These are phyloP conservation scores for Pythium guiyangense DNA, from an alignment of 352 stramenopile genomes.

Conservation along the genomic window DNA sequence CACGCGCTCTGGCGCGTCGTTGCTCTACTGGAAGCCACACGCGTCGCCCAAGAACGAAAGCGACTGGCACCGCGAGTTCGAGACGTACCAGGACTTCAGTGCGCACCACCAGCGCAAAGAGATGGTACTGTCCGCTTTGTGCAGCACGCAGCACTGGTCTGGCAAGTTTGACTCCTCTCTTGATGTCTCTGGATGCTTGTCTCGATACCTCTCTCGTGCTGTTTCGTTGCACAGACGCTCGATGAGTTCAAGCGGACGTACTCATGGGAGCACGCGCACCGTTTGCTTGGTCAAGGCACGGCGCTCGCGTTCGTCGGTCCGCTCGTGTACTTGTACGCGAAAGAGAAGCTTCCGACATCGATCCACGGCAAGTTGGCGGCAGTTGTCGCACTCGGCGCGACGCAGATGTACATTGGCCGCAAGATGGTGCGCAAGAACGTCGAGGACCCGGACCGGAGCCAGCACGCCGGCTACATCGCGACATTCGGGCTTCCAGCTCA, in stretches of 20 bases:
- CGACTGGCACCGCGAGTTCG: constrained; percentile 93
- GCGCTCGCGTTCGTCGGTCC: constrained; percentile 89
- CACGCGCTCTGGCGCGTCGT: constrained; percentile 93
- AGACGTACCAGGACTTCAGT: constrained; percentile 93
- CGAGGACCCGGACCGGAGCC: constrained; percentile 15
- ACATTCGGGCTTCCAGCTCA: constrained; percentile 45
- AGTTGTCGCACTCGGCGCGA: constrained; percentile 33
- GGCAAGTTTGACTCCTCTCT: too few relatives aligned
- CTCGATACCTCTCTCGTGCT: too few relatives aligned
- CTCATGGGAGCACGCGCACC: constrained; percentile 89
- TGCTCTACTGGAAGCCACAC: constrained; percentile 93
- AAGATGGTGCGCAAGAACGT: constrained; percentile 44
- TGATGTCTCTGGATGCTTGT: too few relatives aligned
- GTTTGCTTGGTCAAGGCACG: constrained; percentile 90
- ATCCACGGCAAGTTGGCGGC: constrained; percentile 41
- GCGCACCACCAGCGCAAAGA: constrained; percentile 89
- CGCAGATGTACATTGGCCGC: constrained; percentile 48
- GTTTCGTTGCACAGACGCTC: constrained; percentile 80
- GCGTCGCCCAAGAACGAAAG: constrained; percentile 80
- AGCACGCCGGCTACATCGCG: constrained; percentile 10
- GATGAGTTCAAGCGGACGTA: constrained; percentile 97
- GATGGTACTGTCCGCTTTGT: too few relatives aligned
- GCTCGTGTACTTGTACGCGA: constrained; percentile 88
- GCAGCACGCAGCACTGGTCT: too few relatives aligned
- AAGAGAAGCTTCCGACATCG: constrained; percentile 53